These are phyloP conservation scores for Coniophora puteana DNA, from an alignment of 1,284 basidiomycete genomes.

Conservation along the genomic window DNA sequence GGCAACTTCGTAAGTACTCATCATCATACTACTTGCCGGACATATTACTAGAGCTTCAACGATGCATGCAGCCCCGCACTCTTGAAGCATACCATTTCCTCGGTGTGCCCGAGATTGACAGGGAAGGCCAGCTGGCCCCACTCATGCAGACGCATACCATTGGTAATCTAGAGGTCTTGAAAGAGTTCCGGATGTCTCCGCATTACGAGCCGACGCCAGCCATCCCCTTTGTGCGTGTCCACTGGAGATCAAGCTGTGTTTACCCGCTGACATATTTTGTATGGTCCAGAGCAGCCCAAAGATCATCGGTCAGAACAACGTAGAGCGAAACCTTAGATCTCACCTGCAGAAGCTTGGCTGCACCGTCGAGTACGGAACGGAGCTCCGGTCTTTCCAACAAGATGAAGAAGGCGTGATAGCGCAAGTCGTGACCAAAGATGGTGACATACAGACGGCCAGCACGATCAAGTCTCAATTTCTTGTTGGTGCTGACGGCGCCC, in stretches of 20 bases:
- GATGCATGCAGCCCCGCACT: conserved; percentile 22
- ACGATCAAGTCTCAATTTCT: conserved; percentile 21
- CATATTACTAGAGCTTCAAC: background rate
- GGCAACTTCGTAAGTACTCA: conserved; percentile 10
- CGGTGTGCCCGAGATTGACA: conserved; percentile 19
- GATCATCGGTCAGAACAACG: conserved; percentile 23
- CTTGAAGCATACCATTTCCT: conserved; percentile 25
- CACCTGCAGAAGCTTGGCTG: conserved; percentile 23
- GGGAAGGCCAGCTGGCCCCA: too few relatives aligned
- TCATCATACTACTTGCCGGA: background rate
- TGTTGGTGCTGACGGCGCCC: conserved; percentile 35
- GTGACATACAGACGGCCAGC: conserved; percentile 9
- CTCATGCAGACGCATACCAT: too few relatives aligned
- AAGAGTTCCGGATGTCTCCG: conserved; percentile 15
- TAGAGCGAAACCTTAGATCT: conserved; percentile 26
- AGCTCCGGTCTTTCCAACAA: conserved; percentile 25
- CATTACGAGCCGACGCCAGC: conserved; percentile 16
- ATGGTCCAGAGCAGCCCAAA: conserved; percentile 7
- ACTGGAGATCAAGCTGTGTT: background rate
- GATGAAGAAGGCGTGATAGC: conserved; percentile 18
- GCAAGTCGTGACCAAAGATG: conserved; percentile 7
- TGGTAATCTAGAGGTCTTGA: too few relatives aligned
- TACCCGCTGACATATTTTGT: conserved; percentile 5
- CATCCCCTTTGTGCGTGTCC: conserved; percentile 15
- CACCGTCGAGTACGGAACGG: conserved; percentile 26